Base-by-base conservation (phyloP, 2,329 filamentous ascomycete species). In the Geosmithia flava region DNA sequence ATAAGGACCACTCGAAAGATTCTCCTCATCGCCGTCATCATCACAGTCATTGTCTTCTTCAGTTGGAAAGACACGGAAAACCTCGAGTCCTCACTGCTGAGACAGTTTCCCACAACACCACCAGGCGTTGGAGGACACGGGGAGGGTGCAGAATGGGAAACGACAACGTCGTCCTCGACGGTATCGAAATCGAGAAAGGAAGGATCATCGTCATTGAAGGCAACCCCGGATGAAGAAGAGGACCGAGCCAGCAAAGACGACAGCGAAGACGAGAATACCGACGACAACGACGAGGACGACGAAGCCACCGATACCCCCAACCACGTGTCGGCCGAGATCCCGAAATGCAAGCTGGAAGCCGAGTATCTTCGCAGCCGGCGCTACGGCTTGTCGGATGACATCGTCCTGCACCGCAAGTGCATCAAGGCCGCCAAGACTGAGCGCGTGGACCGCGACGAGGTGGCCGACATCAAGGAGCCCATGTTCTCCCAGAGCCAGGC, bases 381-480 rank as follows among this genome's bases (percentile, higher is more conserved):
- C 3, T 60, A 64, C 39, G 53, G 56, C 20, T 55, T 75, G 39
- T 68, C 68, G 13, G 61, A 66, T 44, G 62, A 63, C 19, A 61
- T 75, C 42, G 51, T 65, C 39, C 75, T 71, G 55, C 64, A 65
- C 16, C 66, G 68, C 16, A 66, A 67, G 27, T 74, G 70, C 52
- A 61, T 75, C 51, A 62, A 62, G 27, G 66, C 69, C 7, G 49
- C 59, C 5, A 57, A 61, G 42, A 60, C 62, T 20, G 49, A 54
- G 19, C 54, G 58, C 3, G 53, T 64, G 42, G 60, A 70, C 49
- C 62, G 70, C 40, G 55, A 63, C 29, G 53, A 54, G 11, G 58
- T 75, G 20, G 57, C 56, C 45, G 65, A 67, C 50, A 53, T 71
- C 48, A 54, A 65, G 7, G 52, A 57, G 8, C 56, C 68, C 2